Evolutionary conservation across 2,329 filamentous ascomycete genomes (phyloP), one percentile per base, ranked within the genome.

Genomic region (Canariomyces notabilis): DNA sequence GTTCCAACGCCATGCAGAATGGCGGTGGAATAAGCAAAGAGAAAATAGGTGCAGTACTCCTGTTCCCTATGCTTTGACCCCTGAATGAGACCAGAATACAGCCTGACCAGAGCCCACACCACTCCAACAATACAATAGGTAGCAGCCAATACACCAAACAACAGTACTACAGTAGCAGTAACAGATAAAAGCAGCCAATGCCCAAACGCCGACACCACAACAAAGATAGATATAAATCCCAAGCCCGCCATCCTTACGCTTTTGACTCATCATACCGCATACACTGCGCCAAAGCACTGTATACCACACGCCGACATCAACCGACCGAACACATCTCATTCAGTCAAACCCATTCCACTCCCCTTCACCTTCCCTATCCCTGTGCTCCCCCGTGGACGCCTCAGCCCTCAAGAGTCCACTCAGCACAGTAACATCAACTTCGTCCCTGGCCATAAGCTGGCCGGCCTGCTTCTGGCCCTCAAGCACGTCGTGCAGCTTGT

Each of bases 401-500:
- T 52, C 49, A 0, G 50, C 36, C 44, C 53, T 48, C 22, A 58
- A 44, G 43, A 69, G 44, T 23, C 79, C 76, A 59, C 72, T 78
- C 42, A 73, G 64, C 11, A 87, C 72, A 1, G 83, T 87, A 57
- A 82, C 71, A 57, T 85, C 82, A 35, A 83, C 70, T 57, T 82
- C 76, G 16, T 79, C 75, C 54, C 79, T 74, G 1, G 71, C 77
- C 74, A 85, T 82, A 53, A 76, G 72, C 58, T 80, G 76, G 0
- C 80, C 80, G 2, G 75, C 74, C 26, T 73, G 72, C 67, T 85
- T 87, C 62, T 90, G 86, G 5, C 84, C 87, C 64, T 91, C 87
- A 1, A 93, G 72, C 1, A 93, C 87, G 62, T 95, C 89, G 57
- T 90, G 87, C 12, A 95, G 72, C 34, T 80, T 77, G 66, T 95